Conservation (phyloP, 768 basidiomycete genomes). For the Boletales sp. region DNA sequence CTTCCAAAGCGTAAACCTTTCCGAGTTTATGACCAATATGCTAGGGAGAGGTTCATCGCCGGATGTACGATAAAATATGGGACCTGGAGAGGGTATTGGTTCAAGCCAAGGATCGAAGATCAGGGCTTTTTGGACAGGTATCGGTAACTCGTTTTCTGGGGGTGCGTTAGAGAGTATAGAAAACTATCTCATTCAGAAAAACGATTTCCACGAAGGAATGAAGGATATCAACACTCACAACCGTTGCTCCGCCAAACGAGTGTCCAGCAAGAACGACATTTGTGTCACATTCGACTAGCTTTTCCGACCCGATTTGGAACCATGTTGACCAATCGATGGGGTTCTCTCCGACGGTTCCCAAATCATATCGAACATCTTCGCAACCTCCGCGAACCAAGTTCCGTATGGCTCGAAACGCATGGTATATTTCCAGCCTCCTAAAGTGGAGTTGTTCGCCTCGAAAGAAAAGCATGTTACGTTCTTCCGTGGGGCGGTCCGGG, state of each 20-base stretch:
- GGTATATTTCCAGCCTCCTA: conserved; percentile 66
- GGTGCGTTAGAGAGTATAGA: conserved; percentile 52
- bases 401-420: conserved; percentile 55
- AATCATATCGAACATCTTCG: conserved; percentile 17
- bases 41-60: conserved; percentile 26
- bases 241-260: conserved; percentile 54
- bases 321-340: conserved; percentile 40
- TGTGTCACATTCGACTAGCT: conserved; percentile 32
- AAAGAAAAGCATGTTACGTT: conserved; percentile 41
- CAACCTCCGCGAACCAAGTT: conserved; percentile 43
- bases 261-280: conserved; percentile 47
- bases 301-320: conserved; percentile 23
- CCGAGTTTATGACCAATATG: conserved; percentile 71
- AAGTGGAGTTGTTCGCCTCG: conserved; percentile 69
- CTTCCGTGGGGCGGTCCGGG: conserved; percentile 9
- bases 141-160: conserved; percentile 34
- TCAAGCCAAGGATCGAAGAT: conserved; percentile 86
- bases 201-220: not conserved
- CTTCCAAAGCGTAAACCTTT: conserved; percentile 76
- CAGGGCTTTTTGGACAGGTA: conserved; percentile 58
- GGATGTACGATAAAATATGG: conserved; percentile 18
- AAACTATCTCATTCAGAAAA: conserved; percentile 35
- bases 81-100: conserved; percentile 61
- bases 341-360: conserved; percentile 38
- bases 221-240: conserved; percentile 33